phyloP scores from a whole-genome alignment of 176 grass and related monocot species.

The Aechmea fasciata region DNA sequence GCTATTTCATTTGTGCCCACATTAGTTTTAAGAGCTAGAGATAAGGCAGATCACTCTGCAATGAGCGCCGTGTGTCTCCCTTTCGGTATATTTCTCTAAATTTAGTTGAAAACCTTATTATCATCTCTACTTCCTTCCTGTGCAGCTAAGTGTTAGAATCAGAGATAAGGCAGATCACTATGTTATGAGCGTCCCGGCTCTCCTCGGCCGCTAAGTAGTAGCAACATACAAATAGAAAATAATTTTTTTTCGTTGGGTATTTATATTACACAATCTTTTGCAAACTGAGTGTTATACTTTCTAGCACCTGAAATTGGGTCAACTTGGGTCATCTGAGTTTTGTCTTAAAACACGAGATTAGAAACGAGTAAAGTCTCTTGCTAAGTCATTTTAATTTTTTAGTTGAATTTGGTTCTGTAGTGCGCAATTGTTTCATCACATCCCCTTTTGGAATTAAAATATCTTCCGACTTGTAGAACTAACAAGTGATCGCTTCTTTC shows the following conservation, averaged over 20 bases:
- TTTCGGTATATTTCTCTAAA: too few relatives aligned
- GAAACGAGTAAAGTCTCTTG: too few relatives aligned
- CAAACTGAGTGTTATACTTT: background rate
- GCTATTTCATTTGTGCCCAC: too few relatives aligned
- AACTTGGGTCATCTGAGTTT: background rate
- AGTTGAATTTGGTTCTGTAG: too few relatives aligned
- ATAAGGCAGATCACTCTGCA: background rate
- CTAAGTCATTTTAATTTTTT: too few relatives aligned
- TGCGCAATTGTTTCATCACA: too few relatives aligned
- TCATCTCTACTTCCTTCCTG: conserved; percentile 3
- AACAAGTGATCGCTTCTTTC: background rate
- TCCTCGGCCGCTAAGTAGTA: conserved; percentile 53
- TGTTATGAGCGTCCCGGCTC: conserved; percentile 37
- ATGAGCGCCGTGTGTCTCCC: too few relatives aligned
- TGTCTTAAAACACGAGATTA: background rate
- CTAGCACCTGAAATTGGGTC: background rate
- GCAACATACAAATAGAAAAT: conserved; percentile 43
- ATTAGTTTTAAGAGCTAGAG: background rate
- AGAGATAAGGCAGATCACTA: conserved; percentile 62
- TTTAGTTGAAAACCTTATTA: conserved; percentile 5
- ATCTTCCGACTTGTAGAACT: too few relatives aligned
- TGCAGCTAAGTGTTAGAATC: conserved; percentile 68
- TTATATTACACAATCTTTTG: too few relatives aligned
- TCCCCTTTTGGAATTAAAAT: too few relatives aligned
- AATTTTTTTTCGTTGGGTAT: background rate